Evolutionary conservation across 179 eudicot genomes (phyloP).

Genomic region (Spergularia azorica): DNA sequence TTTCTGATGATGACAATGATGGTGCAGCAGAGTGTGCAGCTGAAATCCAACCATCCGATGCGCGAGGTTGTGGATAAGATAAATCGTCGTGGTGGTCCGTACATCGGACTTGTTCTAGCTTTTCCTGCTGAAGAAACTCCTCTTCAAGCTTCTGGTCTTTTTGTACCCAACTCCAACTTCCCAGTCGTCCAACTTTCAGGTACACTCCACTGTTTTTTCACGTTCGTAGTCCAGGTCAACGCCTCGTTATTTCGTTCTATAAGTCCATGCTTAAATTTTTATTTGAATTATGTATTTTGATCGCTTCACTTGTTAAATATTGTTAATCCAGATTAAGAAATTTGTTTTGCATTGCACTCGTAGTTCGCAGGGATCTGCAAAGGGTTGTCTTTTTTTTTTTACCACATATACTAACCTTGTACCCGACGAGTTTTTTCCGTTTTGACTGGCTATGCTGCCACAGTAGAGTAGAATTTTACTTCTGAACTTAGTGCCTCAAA

Average conservation of each 20-base stretch:
- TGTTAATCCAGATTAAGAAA: no score
- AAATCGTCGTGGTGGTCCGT: slow-evolving; percentile 40
- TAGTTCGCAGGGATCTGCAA: no score
- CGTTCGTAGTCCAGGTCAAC: background rate
- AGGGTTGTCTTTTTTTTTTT: no score
- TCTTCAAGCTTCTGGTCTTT: slow-evolving; percentile 41
- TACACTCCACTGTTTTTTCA: slow-evolving; percentile 17
- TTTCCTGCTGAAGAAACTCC: slow-evolving; percentile 45
- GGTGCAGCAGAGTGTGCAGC: slow-evolving; percentile 33
- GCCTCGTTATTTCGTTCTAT: background rate
- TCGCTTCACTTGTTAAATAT: no score
- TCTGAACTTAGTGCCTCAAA: no score
- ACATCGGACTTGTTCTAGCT: slow-evolving; percentile 52
- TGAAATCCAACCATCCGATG: slow-evolving; percentile 43
- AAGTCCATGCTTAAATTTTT: no score
- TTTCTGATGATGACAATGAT: slow-evolving; percentile 11
- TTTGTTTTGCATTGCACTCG: no score
- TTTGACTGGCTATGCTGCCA: no score
- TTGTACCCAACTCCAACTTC: slow-evolving; percentile 39
- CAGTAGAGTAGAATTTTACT: no score
- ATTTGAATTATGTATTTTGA: no score
- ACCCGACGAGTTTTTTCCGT: no score
- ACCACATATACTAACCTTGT: no score
- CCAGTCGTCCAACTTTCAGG: slow-evolving; percentile 46
- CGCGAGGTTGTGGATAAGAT: slow-evolving; percentile 40